A percentile compares a stretch with the other conserved stretches of the same genome.
Evolutionary conservation across 1,284 basidiomycete species (phyloP).

Genomic region (Coniferiporia weirii): DNA sequence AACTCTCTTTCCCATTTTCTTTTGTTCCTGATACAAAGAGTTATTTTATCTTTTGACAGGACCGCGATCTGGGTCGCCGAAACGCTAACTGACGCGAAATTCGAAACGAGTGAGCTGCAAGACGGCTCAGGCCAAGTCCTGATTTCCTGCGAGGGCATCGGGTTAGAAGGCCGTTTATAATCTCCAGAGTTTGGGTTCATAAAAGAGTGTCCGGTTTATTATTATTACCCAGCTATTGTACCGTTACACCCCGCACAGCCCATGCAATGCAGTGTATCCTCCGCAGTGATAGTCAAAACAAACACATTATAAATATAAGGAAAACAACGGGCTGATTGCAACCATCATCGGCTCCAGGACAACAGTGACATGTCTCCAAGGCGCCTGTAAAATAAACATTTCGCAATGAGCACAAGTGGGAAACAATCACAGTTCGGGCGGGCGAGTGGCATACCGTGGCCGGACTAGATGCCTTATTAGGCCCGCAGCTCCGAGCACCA

Average conservation of each 20-base stretch:
- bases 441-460: conserved; percentile 61
- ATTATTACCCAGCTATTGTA: background rate
- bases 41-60: conserved; percentile 30
- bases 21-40: conserved; percentile 11
- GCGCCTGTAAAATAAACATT: conserved; percentile 40
- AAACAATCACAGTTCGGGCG: conserved; percentile 6
- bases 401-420: background rate
- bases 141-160: conserved; percentile 52
- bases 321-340: background rate
- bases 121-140: conserved; percentile 32
- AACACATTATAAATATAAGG: conserved; percentile 1
- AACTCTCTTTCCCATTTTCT: conserved; percentile 17
- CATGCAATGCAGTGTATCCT: background rate
- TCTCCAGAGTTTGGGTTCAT: background rate
- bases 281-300: conserved; percentile 2
- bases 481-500: conserved; percentile 82
- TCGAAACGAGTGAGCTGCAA: conserved; percentile 39
- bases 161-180: conserved; percentile 12
- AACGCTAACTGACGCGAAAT: conserved; percentile 57
- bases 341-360: conserved; percentile 70
- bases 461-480: conserved; percentile 91
- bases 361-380: conserved; percentile 80
- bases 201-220: background rate
- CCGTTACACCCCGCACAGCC: background rate
- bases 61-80: conserved; percentile 71